These are phyloP conservation scores for Ochromonadaceae sp. DNA, from an alignment of 352 stramenopile species.

Conservation along the genomic window DNA sequence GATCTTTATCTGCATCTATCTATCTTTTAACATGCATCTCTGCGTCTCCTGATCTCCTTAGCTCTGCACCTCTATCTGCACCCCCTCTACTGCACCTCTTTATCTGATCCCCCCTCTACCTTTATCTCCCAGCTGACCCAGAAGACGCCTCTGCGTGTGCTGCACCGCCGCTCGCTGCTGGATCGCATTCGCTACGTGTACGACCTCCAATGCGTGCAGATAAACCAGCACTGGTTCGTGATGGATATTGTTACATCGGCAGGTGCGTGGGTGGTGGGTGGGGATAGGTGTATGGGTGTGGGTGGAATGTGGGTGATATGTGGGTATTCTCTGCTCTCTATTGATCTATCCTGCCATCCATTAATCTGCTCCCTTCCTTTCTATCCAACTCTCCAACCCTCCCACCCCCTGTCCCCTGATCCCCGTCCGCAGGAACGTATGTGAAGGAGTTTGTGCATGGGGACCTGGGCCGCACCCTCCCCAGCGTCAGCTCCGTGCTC, in stretches of 20 bases:
- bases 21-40: too few relatives aligned
- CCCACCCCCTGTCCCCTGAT: not conserved
- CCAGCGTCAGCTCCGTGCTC: slow-evolving; percentile 75
- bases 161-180: slow-evolving; percentile 87
- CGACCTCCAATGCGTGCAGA: slow-evolving; percentile 51
- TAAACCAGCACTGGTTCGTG: slow-evolving; percentile 93
- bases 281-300: too few relatives aligned
- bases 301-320: too few relatives aligned
- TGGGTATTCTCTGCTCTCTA: too few relatives aligned
- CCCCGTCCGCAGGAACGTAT: slow-evolving; percentile 57
- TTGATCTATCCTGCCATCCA: not conserved
- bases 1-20: too few relatives aligned
- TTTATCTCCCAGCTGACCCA: too few relatives aligned
- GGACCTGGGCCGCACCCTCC: slow-evolving; percentile 88
- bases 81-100: too few relatives aligned
- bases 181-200: slow-evolving; percentile 45
- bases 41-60: too few relatives aligned
- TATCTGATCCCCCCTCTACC: too few relatives aligned
- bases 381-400: not conserved
- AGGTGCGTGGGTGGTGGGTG: slow-evolving; percentile 29
- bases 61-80: too few relatives aligned
- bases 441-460: slow-evolving; percentile 99
- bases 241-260: slow-evolving; percentile 81
- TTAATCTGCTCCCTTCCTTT: not conserved
- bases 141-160: slow-evolving; percentile 86